phyloP scores from a whole-genome alignment of 805 yeast genomes.

The Candida quercuum region DNA sequence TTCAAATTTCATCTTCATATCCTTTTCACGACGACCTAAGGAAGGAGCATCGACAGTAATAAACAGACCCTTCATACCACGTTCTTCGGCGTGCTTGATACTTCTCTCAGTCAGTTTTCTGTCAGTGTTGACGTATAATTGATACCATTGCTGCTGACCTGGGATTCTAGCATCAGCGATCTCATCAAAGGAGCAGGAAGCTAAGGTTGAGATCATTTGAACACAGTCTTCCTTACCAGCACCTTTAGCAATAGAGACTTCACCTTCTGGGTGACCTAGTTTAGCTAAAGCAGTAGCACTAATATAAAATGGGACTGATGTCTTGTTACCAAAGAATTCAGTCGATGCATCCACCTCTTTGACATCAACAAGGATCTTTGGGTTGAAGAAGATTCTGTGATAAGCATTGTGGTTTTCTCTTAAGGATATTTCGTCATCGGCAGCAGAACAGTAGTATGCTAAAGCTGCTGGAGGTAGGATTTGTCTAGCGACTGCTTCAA shows the following conservation, averaged over 20 bases:
- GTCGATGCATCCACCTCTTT: constrained; percentile 64
- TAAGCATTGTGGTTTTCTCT: constrained; percentile 90
- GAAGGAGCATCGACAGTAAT: constrained; percentile 93
- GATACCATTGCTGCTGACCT: constrained; percentile 82
- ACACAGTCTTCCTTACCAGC: constrained; percentile 65
- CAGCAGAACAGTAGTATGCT: constrained; percentile 89
- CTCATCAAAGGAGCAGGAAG: constrained; percentile 85
- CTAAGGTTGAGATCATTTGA: constrained; percentile 91
- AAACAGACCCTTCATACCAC: constrained; percentile 78
- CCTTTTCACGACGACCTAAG: constrained; percentile 87
- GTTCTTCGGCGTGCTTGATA: constrained; percentile 64
- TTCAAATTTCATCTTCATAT: constrained; percentile 59
- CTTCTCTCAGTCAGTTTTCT: constrained; percentile 55
- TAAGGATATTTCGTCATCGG: constrained; percentile 88
- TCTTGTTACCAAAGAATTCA: constrained; percentile 65
- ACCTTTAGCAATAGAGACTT: constrained; percentile 78
- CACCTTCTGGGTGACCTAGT: constrained; percentile 92
- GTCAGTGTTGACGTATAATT: constrained; percentile 77
- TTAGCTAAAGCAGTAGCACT: constrained; percentile 92
- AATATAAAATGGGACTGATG: constrained; percentile 77
- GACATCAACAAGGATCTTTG: constrained; percentile 78
- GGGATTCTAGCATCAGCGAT: constrained; percentile 64
- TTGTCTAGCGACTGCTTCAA: constrained; percentile 79
- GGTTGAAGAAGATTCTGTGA: constrained; percentile 84
- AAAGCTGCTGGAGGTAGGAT: constrained; percentile 77